Base-by-base conservation (phyloP, 352 stramenopile genomes). In the Phytophthora idaei region DNA sequence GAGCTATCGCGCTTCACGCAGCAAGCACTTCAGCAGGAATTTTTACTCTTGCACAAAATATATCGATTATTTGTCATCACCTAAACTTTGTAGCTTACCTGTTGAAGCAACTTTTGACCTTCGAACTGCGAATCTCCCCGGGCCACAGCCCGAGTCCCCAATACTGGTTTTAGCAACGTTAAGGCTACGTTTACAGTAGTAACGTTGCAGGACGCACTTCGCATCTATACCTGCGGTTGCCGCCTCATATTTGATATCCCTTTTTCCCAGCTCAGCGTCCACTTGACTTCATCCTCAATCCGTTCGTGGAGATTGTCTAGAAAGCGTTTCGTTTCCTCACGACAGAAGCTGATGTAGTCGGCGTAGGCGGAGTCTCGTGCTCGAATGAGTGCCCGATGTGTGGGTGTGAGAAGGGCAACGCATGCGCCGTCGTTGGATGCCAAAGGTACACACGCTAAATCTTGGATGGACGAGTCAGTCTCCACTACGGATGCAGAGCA, bases 271-370 rank as follows among this genome's bases (percentile, higher is more conserved):
- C 64, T 81, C 36, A 78, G 39, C 0, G 52, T 67, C 76, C 78
- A 85, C 41, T 87, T 90, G 53, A 83, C 53, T 64, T 89, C 82
- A 62, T 90, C 82, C 29, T 80, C 55, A 28, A 89, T 58, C 7
- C 74, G 64, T 61, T 90, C 80, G 31, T 85, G 74, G 3, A 83
- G 39, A 58, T 69, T 54, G 0, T 54, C 41, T 12, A 67, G 41
- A 63, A 63, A 53, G 2, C 39, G 25, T 14, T 25, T 46, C 15
- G 66, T 62, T 68, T 73, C 62, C 28, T 68, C 46, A 2, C 34
- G 28, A 37, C 73, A 80, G 29, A 82, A 81, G 0, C n/a, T 21
- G 0, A 57, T 52, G 54, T 77, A 91, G 29, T 69, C 46, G 21
- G 68, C 53, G 48, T 90, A 80, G n/a, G 60, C 65, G 25, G 62